Evolutionary conservation across 352 stramenopile genomes (phyloP), one percentile per base, ranked within the genome.

Genomic region (Pythium coloratum): DNA sequence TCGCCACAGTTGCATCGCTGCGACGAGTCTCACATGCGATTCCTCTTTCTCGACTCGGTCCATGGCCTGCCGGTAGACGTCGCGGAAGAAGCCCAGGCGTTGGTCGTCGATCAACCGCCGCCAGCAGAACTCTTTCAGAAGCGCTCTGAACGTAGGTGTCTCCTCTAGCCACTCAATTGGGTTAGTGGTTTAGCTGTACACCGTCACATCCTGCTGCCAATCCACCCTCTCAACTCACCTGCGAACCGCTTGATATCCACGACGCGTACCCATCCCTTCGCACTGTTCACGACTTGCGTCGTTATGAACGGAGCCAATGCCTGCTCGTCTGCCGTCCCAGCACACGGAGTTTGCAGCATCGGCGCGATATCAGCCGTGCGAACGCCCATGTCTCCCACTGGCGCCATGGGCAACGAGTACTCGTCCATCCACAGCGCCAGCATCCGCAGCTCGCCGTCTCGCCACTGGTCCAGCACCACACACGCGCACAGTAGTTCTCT

Each of bases 31-130:
- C 18, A 67, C 65, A 5, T 67, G 66, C 3, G 66, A 58, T 46
- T 84, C 75, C 51, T 89, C 80, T 32, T 76, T 58, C 9, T 67
- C 67, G 20, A 89, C 77, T 9, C 69, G 62, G 3, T 73, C 59
- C 26, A 76, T 75, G 2, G 78, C 80, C 18, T 84, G 67, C 0
- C 69, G 7, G 64, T 87, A 87, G 50, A 85, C 42, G 20, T 81
- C 74, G 36, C 70, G 75, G 51, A 84, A 89, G 66, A 83, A 89
- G 2, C 63, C 47, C 2, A 91, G 71, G 0, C 80, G 78, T 57
- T 75, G 88, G 60, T 91, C 82, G 50, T 89, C 82, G 0, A 81
- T 86, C 6, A 91, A 62, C 4, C 78, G 75, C 12, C 73, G 70
- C 80, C 80, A 91, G 57, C 77, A 86, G 20, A 80, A 68, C 9